These are phyloP conservation scores for Papilionanthe hybrid DNA, from an alignment of 116 monocot species.

Conservation along the genomic window DNA sequence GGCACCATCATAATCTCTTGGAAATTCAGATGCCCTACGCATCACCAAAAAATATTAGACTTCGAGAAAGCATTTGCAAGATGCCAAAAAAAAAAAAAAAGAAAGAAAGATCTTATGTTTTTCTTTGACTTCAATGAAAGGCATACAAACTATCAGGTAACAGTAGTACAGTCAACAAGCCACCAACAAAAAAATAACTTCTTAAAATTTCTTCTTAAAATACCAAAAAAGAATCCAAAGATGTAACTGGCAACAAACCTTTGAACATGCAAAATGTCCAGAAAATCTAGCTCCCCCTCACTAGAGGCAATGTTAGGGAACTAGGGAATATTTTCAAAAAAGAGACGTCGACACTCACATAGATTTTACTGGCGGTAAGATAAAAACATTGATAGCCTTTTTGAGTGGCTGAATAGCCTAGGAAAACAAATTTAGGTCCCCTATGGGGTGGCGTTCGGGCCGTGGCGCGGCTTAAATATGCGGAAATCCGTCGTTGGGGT, in stretches of 20 bases:
- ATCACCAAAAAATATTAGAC: not conserved
- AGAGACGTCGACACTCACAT: no score
- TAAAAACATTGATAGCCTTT: no score
- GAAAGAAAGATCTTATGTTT: no score
- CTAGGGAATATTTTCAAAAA: no score
- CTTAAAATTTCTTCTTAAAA: not conserved
- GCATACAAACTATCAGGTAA: not conserved
- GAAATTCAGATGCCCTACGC: slow-evolving; percentile 70
- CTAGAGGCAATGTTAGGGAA: no score
- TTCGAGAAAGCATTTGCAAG: not conserved
- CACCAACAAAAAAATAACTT: not conserved
- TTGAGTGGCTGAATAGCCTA: no score
- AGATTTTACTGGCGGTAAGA: no score
- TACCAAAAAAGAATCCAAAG: not conserved
- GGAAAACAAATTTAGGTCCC: no score
- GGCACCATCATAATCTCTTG: slow-evolving; percentile 73
- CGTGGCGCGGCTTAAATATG: no score
- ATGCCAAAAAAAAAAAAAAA: not conserved
- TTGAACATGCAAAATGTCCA: not conserved
- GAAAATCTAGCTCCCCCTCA: no score
- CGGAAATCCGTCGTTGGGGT: no score
- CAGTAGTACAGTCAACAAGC: not conserved
- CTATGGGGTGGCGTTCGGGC: no score
- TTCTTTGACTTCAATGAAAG: not conserved
- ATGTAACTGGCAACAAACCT: not conserved